Conservation (phyloP, 192 early-diverging fungal species). For the Dispira parvispora region DNA sequence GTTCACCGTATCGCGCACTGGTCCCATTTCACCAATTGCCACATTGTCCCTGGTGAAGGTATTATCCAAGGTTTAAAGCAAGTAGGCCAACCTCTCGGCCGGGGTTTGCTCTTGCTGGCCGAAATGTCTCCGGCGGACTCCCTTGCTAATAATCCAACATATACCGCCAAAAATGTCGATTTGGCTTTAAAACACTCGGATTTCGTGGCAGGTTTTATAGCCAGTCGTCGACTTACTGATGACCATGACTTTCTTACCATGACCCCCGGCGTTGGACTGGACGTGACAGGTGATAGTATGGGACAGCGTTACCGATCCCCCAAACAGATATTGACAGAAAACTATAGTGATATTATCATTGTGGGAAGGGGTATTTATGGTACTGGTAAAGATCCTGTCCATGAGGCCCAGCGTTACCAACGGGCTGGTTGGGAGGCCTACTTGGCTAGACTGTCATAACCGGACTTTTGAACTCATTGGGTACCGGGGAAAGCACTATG, state of each 20-base stretch:
- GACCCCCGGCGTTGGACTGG: slow-evolving; percentile 89
- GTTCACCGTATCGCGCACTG: slow-evolving; percentile 86
- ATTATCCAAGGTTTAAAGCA: slow-evolving; percentile 85
- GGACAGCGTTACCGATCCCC: slow-evolving; percentile 97
- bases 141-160: slow-evolving; percentile 54
- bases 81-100: slow-evolving; percentile 61
- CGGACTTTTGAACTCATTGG: no score
- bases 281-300: slow-evolving; percentile 61
- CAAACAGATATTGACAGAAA: slow-evolving; percentile 61
- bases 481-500: no score
- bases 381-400: slow-evolving; percentile 43
- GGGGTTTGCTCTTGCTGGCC: slow-evolving; percentile 77
- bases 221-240: slow-evolving; percentile 43
- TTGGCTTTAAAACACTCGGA: slow-evolving; percentile 75
- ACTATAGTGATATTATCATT: slow-evolving; percentile 90
- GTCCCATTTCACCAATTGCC: slow-evolving; percentile 94
- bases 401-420: slow-evolving; percentile 69
- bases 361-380: slow-evolving; percentile 97
- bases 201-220: slow-evolving; percentile 95
- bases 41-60: slow-evolving; percentile 87
- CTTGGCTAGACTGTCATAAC: slow-evolving; percentile 27
- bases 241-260: slow-evolving; percentile 83
- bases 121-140: slow-evolving; percentile 95
- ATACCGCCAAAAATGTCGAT: slow-evolving; percentile 69
- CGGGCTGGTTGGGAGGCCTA: slow-evolving; percentile 97